Conservation (phyloP, 352 stramenopile genomes). For the Thraustotheca clavata region DNA sequence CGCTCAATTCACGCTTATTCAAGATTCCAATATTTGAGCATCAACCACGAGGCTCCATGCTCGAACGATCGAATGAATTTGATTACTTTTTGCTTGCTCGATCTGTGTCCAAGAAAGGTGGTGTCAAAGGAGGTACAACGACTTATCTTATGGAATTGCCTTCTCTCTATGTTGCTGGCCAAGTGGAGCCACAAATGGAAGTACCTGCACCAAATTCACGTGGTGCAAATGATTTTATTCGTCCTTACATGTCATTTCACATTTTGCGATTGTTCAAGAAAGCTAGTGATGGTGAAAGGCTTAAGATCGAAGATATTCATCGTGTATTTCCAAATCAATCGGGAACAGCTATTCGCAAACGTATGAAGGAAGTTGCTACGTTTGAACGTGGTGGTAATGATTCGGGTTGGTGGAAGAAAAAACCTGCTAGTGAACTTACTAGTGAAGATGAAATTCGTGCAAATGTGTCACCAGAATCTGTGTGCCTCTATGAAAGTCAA, state of each 20-base stretch:
- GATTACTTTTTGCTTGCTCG: constrained; percentile 71
- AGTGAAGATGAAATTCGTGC: constrained; percentile 70
- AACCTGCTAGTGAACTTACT: constrained; percentile 43
- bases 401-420: constrained; percentile 80
- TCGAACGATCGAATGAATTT: constrained; percentile 31
- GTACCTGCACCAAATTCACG: constrained; percentile 71
- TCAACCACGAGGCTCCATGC: constrained; percentile 33
- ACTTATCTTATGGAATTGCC: constrained; percentile 73
- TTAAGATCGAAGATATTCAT: constrained; percentile 80
- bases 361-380: constrained; percentile 78
- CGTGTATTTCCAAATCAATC: constrained; percentile 76
- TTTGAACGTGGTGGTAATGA: constrained; percentile 79
- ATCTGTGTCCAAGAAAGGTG: constrained; percentile 60
- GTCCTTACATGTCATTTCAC: constrained; percentile 81
- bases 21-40: constrained; percentile 78
- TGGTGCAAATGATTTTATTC: constrained; percentile 78
- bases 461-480: constrained; percentile 64
- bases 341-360: constrained; percentile 71
- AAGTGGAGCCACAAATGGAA: constrained; percentile 78
- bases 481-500: constrained; percentile 83
- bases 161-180: constrained; percentile 60
- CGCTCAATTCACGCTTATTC: constrained; percentile 74
- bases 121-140: constrained; percentile 29
- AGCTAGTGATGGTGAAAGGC: constrained; percentile 56
- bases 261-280: constrained; percentile 80